A percentile compares a stretch with the other conserved stretches of the same genome.
Evolutionary conservation across 192 early-diverging fungal species (phyloP).

Genomic region (Entomortierella parvispora): DNA sequence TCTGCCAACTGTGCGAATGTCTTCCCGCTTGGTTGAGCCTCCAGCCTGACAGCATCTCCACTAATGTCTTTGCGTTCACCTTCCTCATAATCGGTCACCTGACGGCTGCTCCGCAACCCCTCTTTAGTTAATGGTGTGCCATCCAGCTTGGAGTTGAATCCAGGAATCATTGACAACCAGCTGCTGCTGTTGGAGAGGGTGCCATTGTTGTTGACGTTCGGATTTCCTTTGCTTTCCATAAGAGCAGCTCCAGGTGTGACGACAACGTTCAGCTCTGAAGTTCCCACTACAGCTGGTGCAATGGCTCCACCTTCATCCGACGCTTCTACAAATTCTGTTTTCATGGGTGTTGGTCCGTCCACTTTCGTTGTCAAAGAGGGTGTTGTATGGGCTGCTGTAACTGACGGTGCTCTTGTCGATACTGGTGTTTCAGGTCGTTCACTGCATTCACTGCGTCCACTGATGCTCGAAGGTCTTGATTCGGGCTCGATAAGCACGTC

Average conservation of each 20-base stretch:
- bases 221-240: background rate
- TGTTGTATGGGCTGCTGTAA: background rate
- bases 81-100: conserved; percentile 13
- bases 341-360: background rate
- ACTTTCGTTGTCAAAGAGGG: background rate
- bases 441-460: background rate
- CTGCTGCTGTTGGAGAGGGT: conserved; percentile 26
- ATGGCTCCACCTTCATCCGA: background rate
- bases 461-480: conserved; percentile 12
- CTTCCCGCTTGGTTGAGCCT: conserved; percentile 2
- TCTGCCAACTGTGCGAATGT: conserved; percentile 27
- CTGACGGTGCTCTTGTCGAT: background rate
- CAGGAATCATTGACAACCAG: conserved; percentile 48
- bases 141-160: conserved; percentile 17
- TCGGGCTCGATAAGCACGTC: conserved; percentile 37
- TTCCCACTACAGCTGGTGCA: conserved; percentile 25
- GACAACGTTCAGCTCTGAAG: conserved; percentile 20
- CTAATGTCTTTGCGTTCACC: conserved; percentile 8
- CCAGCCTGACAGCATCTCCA: conserved; percentile 5
- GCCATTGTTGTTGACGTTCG: background rate
- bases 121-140: background rate
- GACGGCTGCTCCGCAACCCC: background rate
- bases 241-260: conserved; percentile 7
- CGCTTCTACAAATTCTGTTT: background rate
- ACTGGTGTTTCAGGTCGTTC: background rate